Percentiles rank a stretch among this genome's conserved stretches.
Conservation (phyloP, 1,284 basidiomycete genomes). For the Sporisorium sorghi region DNA sequence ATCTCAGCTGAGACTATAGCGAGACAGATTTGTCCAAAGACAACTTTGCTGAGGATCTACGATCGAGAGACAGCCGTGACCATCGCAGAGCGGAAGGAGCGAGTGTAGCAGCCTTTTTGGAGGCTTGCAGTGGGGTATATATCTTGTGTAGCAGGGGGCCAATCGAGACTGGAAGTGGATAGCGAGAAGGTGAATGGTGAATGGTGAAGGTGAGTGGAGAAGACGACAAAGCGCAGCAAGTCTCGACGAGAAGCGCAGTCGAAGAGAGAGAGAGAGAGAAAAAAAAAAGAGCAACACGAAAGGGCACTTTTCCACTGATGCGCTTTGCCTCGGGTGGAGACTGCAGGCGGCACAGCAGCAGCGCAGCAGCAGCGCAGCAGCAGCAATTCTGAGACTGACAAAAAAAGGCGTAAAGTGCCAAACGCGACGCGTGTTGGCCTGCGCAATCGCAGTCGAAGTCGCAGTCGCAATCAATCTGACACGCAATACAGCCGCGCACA, state of each 20-base stretch:
- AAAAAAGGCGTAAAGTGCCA: constrained; percentile 15
- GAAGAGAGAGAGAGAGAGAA: neutral
- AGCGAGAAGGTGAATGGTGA: neutral
- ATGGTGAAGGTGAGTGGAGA: constrained; percentile 6
- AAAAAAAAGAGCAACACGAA: constrained; percentile 22
- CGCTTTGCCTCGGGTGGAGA: no score
- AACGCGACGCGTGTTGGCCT: constrained; percentile 24
- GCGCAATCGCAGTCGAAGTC: neutral
- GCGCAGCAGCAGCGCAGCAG: no score
- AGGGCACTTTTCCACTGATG: neutral
- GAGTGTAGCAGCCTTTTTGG: neutral
- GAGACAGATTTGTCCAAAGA: no score
- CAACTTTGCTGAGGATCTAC: neutral
- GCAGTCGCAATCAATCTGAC: neutral
- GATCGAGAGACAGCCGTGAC: constrained; percentile 14
- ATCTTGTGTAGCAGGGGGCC: neutral
- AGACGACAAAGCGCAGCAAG: constrained; percentile 5
- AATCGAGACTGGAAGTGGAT: neutral
- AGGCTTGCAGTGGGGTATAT: neutral
- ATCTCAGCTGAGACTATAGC: neutral
- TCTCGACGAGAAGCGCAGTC: constrained; percentile 8
- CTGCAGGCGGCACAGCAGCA: no score
- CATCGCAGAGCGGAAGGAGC: neutral
- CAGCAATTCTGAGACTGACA: neutral
- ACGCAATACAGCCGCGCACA: neutral